Base-by-base conservation (phyloP, 257 asterid species). In the Parsonsia alboflavescens region DNA sequence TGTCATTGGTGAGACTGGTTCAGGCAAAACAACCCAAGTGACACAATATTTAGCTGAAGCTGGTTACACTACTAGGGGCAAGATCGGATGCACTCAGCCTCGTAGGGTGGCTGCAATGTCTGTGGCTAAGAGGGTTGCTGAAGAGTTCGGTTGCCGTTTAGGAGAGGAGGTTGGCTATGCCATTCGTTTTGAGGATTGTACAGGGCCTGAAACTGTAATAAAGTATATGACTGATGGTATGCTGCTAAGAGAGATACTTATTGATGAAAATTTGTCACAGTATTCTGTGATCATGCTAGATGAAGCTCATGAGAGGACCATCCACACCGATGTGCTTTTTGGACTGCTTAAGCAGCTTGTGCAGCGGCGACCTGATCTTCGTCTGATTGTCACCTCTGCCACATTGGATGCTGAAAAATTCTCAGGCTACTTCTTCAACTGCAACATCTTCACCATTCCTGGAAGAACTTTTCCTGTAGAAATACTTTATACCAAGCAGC, bases 101-200 rank as follows among this genome's bases (percentile, higher is more conserved):
- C 96, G 97, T 77, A 89, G 98, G 78, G 98, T 91, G 76, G 98
- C 98, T 81, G 98, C 98, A 59, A 93, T 82, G 93, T 93, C 98
- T 79, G 98, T 93, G 77, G 98, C 98, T 41, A 93, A 91, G 89
- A 88, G 97, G 76, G 98, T 93, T 64, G 96, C 96, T n/a, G 97
- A 93, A 86, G 98, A 93, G 74, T 93, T 93, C 33, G 97, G 98
- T 78, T 93, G 96, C 70, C 93, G 97, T 73, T 73, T 93, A 71
- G 98, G 98, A 33, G 97, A 93, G 84, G 98, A 93, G 80, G 98
- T 93, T 56, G 98, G 98, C 4, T 93, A 93, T 72, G 93, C 97
- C 19, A 91, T 93, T 78, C 96, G 96, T 49, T 93, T 93, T 70
- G 97, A 93, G 86, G 97, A 93, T 87, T 91, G 98, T 79, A 93